phyloP scores from a whole-genome alignment of 257 asterid genomes.

The Solanum rostratum region DNA sequence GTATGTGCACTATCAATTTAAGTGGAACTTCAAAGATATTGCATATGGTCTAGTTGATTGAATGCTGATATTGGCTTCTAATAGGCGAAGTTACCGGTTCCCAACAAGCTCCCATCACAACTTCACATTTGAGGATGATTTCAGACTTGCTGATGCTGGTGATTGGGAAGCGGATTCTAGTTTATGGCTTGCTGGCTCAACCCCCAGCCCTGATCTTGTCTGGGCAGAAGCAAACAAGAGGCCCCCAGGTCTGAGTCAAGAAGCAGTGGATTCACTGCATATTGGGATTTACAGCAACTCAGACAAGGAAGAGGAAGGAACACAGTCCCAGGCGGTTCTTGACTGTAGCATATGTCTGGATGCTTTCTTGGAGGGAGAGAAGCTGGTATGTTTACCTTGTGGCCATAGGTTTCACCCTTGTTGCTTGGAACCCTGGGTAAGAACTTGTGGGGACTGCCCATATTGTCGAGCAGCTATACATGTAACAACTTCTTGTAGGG shows the following conservation, averaged over 20 bases:
- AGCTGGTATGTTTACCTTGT: conserved; percentile 51
- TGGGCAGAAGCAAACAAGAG: conserved; percentile 26
- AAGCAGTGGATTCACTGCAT: conserved; percentile 36
- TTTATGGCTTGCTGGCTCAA: conserved; percentile 24
- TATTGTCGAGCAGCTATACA: conserved; percentile 56
- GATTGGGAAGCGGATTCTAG: conserved; percentile 59
- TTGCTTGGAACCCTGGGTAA: conserved; percentile 77
- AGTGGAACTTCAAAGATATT: neutral
- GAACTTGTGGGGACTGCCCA: conserved; percentile 83
- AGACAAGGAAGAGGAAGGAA: conserved; percentile 16
- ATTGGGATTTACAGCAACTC: conserved; percentile 25
- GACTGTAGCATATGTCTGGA: conserved; percentile 69
- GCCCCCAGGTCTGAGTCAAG: conserved; percentile 65
- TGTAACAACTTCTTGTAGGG: conserved; percentile 4
- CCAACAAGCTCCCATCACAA: conserved; percentile 25
- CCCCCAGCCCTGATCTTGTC: conserved; percentile 15
- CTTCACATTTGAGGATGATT: conserved; percentile 26
- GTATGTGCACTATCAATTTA: neutral
- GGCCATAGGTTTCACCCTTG: conserved; percentile 60
- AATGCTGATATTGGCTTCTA: neutral
- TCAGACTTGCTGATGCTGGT: conserved; percentile 40
- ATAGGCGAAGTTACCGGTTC: conserved; percentile 28
- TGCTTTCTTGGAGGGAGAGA: conserved; percentile 57
- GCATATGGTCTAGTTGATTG: neutral
- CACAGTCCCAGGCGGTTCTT: conserved; percentile 9